phyloP scores from a whole-genome alignment of 495 filamentous ascomycete species.

The Massariosphaeria phaeospora region DNA sequence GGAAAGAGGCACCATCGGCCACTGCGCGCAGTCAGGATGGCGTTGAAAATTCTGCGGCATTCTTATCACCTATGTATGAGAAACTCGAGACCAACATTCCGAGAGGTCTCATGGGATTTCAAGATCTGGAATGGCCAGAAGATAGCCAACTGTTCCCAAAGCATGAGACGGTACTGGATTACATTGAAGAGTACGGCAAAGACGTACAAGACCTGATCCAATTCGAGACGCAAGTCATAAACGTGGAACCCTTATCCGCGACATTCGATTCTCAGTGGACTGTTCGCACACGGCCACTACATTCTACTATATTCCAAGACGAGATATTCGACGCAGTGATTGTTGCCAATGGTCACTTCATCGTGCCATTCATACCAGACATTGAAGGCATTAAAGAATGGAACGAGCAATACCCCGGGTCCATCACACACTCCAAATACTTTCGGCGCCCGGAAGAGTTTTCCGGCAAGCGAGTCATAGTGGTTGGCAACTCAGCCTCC shows the following conservation, averaged over 20 bases:
- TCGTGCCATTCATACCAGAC: slow-evolving; percentile 63
- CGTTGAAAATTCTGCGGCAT: slow-evolving; percentile 37
- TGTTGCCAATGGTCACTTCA: slow-evolving; percentile 79
- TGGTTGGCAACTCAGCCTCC: slow-evolving; percentile 75
- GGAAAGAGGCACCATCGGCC: slow-evolving; percentile 21
- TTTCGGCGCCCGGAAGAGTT: slow-evolving; percentile 62
- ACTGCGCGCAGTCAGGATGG: slow-evolving; percentile 4
- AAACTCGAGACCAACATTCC: slow-evolving; percentile 82
- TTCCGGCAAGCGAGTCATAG: slow-evolving; percentile 59
- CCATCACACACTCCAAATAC: slow-evolving; percentile 75
- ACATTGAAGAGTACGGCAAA: slow-evolving; percentile 67
- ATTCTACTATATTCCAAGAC: slow-evolving; percentile 38
- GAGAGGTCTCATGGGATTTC: slow-evolving; percentile 71
- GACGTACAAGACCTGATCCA: slow-evolving; percentile 53
- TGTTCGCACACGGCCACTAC: slow-evolving; percentile 52
- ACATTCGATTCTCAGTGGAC: slow-evolving; percentile 44
- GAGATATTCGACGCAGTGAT: slow-evolving; percentile 67
- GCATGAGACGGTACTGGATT: slow-evolving; percentile 61
- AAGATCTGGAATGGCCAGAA: slow-evolving; percentile 60
- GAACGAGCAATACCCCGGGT: slow-evolving; percentile 56
- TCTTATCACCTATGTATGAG: slow-evolving; percentile 76
- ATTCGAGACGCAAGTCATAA: slow-evolving; percentile 55
- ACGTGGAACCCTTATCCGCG: slow-evolving; percentile 41
- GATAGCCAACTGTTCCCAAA: slow-evolving; percentile 67
- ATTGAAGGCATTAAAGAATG: slow-evolving; percentile 54